Conservation (phyloP, 306 rosid genomes). For the Purshia tridentata region DNA sequence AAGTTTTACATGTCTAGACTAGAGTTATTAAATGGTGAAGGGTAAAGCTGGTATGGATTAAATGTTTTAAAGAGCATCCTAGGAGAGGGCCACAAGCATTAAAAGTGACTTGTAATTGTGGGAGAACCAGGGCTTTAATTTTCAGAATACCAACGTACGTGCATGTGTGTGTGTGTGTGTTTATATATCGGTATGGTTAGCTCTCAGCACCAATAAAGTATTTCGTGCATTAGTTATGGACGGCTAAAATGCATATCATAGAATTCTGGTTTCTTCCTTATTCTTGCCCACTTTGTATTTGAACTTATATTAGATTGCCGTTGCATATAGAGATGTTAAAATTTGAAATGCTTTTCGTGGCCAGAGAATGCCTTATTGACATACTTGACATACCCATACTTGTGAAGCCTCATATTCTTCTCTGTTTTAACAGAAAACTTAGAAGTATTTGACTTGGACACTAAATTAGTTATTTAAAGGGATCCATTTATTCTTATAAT, state of each 20-base stretch:
- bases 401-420: too few relatives aligned
- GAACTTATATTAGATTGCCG: background rate
- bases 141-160: background rate
- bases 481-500: background rate
- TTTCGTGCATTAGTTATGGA: background rate
- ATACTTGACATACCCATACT: too few relatives aligned
- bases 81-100: too few relatives aligned
- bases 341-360: too few relatives aligned
- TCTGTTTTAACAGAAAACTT: background rate
- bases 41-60: background rate
- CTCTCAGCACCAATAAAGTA: too few relatives aligned
- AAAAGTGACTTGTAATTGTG: background rate
- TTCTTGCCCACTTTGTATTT: background rate
- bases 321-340: too few relatives aligned
- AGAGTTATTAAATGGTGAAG: background rate
- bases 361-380: too few relatives aligned
- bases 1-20: background rate
- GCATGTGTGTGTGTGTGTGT: too few relatives aligned
- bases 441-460: background rate
- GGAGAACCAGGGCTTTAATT: background rate
- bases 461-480: background rate
- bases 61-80: background rate
- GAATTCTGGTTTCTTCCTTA: background rate
- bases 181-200: too few relatives aligned
- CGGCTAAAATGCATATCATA: background rate